phyloP scores from a whole-genome alignment of 2,329 filamentous ascomycete genomes.

The Neonectria magnoliae region DNA sequence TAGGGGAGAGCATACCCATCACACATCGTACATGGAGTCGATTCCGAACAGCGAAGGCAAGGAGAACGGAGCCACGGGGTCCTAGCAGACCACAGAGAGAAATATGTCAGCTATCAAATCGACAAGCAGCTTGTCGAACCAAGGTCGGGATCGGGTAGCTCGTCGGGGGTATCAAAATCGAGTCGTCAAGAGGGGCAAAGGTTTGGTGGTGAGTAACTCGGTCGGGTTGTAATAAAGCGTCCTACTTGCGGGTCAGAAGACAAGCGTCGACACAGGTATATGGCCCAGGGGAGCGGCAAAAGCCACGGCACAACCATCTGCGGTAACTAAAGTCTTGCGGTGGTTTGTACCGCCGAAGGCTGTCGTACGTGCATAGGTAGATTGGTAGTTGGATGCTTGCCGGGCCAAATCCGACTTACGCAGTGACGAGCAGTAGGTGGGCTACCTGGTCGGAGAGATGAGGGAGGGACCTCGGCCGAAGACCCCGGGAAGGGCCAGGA shows the following conservation, averaged over 20 bases:
- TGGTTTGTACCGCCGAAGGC: background rate
- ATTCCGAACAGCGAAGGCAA: slow-evolving; percentile 35
- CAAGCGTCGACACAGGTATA: slow-evolving; percentile 25
- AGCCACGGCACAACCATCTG: slow-evolving; percentile 3
- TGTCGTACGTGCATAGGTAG: slow-evolving; percentile 4
- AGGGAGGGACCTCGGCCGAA: slow-evolving; percentile 26
- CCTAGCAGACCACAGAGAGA: slow-evolving; percentile 23
- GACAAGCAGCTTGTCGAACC: slow-evolving; percentile 23
- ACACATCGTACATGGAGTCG: slow-evolving; percentile 47
- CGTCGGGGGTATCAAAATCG: slow-evolving; percentile 24
- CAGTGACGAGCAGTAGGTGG: slow-evolving; percentile 36
- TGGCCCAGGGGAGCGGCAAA: slow-evolving; percentile 27
- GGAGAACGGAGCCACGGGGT: slow-evolving; percentile 27
- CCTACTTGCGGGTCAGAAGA: slow-evolving; percentile 43
- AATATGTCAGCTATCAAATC: slow-evolving; percentile 22
- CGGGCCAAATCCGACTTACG: slow-evolving; percentile 39
- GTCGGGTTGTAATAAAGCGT: slow-evolving; percentile 42
- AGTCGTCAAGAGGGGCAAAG: slow-evolving; percentile 20
- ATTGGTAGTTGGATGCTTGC: slow-evolving; percentile 13
- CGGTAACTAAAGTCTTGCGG: slow-evolving; percentile 18
- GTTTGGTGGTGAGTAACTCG: slow-evolving; percentile 35
- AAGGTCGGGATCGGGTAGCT: slow-evolving; percentile 19
- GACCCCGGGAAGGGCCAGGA: slow-evolving; percentile 16
- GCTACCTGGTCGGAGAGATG: slow-evolving; percentile 33
- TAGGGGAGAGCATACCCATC: slow-evolving; percentile 53